Evolutionary conservation across 257 asterid genomes (phyloP).

Genomic region (Solanum chmielewskii): DNA sequence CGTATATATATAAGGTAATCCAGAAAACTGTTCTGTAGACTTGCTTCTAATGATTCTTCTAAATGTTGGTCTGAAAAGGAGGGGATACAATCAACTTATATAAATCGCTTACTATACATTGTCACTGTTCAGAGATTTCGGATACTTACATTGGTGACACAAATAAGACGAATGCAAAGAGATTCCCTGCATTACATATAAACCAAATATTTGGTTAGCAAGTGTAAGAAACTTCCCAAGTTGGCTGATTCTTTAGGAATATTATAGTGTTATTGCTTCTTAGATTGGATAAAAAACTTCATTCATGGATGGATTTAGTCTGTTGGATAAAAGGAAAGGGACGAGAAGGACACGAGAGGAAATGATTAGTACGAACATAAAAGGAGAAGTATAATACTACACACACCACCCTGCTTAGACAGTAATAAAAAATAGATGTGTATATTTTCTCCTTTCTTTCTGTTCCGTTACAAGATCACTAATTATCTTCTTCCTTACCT

Average conservation of each 20-base stretch:
- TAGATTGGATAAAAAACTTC: background rate
- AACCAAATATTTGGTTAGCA: background rate
- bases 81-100: background rate
- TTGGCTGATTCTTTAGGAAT: background rate
- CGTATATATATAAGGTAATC: constrained; percentile 71
- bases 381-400: background rate
- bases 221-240: background rate
- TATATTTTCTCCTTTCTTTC: background rate
- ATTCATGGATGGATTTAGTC: background rate
- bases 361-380: background rate
- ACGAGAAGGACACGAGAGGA: background rate
- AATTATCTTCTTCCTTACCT: background rate
- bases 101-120: background rate
- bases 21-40: constrained; percentile 86
- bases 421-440: background rate
- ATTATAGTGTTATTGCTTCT: background rate
- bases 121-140: background rate
- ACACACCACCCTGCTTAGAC: background rate
- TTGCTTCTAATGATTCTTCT: constrained; percentile 48
- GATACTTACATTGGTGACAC: constrained; percentile 77
- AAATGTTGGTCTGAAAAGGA: constrained; percentile 64
- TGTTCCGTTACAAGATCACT: background rate
- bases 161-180: constrained; percentile 67
- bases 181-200: constrained; percentile 50
- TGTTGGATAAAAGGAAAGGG: background rate